Percentiles rank a stretch among this genome's conserved stretches.
phyloP scores from a whole-genome alignment of 2,329 filamentous ascomycete genomes.

The Epichloe aotearoae region DNA sequence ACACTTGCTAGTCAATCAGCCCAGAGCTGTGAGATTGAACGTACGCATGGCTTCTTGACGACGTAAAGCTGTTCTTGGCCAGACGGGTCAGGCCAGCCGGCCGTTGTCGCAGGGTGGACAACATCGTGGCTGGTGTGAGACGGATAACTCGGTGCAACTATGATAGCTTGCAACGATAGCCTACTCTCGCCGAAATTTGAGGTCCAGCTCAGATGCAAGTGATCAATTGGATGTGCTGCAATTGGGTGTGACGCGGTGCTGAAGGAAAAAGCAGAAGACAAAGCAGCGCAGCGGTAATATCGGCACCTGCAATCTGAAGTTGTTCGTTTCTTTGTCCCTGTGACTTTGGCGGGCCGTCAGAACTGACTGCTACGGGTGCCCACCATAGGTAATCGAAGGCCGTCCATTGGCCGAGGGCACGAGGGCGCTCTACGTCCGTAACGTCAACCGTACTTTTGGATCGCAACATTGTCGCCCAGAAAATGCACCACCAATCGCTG shows the following conservation, averaged over 20 bases:
- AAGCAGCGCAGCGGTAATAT: conserved; percentile 17
- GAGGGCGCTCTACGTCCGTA: too few relatives aligned
- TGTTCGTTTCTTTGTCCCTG: conserved; percentile 14
- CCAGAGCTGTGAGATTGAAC: neutral
- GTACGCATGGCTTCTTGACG: conserved; percentile 8
- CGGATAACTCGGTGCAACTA: neutral
- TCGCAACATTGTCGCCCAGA: too few relatives aligned
- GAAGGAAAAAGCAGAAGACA: conserved; percentile 5
- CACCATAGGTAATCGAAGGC: conserved; percentile 7
- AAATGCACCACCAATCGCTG: too few relatives aligned
- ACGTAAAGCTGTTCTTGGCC: conserved; percentile 6
- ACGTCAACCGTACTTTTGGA: too few relatives aligned
- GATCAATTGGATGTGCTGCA: neutral
- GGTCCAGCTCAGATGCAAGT: neutral
- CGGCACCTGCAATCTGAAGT: conserved; percentile 12
- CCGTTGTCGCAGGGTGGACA: conserved; percentile 10
- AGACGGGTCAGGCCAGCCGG: conserved; percentile 6
- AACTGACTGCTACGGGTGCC: neutral
- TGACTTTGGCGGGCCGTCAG: conserved; percentile 11
- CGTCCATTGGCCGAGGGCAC: conserved; percentile 4
- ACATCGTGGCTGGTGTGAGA: conserved; percentile 7
- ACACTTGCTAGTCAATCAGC: too few relatives aligned
- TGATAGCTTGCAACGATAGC: neutral
- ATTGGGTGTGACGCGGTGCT: neutral
- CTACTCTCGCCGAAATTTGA: neutral